These are phyloP conservation scores for Rutstroemia sp. DNA, from an alignment of 2,329 filamentous ascomycete genomes.

Conservation along the genomic window DNA sequence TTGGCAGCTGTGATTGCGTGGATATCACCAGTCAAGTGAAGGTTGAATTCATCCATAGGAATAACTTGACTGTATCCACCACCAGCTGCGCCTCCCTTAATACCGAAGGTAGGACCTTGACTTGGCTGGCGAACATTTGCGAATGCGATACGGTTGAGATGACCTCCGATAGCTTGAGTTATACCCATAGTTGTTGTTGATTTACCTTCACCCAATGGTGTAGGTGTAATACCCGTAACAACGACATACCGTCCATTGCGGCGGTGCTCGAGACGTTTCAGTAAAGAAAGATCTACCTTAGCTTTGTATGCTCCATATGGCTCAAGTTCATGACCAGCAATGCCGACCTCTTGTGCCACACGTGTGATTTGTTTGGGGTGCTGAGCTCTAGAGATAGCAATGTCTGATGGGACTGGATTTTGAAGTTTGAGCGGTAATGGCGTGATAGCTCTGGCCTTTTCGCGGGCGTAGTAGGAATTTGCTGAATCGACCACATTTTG, in stretches of 20 bases:
- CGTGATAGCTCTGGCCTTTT: conserved; percentile 71
- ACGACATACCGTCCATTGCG: conserved; percentile 85
- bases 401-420: conserved; percentile 87
- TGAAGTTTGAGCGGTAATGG: conserved; percentile 78
- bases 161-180: conserved; percentile 84
- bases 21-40: conserved; percentile 95
- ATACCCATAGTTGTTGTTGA: conserved; percentile 96
- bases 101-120: conserved; percentile 95
- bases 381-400: conserved; percentile 82
- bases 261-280: conserved; percentile 81
- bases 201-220: conserved; percentile 93
- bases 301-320: conserved; percentile 94
- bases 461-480: conserved; percentile 70
- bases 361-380: conserved; percentile 85
- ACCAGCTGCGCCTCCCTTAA: conserved; percentile 95
- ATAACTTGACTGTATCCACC: conserved; percentile 99
- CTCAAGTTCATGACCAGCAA: conserved; percentile 82
- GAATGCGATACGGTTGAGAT: conserved; percentile 81
- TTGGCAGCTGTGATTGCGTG: conserved; percentile 96
- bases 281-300: conserved; percentile 77
- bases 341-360: conserved; percentile 79
- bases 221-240: conserved; percentile 93
- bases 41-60: conserved; percentile 99
- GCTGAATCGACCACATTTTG: conserved; percentile 91
- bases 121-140: conserved; percentile 96